Base-by-base conservation (phyloP, 148 eudicot species). In the Camellia lanceoleosa region DNA sequence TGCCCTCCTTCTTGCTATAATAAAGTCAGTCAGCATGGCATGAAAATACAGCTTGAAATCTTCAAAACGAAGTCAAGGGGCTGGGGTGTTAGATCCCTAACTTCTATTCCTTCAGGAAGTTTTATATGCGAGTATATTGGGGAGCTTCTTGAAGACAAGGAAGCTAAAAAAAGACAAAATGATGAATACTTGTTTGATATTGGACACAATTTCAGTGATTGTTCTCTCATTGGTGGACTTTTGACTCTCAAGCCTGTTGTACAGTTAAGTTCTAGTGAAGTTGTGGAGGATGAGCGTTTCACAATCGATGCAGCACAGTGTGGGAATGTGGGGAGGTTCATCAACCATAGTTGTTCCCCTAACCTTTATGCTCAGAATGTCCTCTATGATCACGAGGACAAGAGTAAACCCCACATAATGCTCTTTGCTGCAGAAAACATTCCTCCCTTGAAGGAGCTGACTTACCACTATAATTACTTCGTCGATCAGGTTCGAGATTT, bases 111-210 rank as follows among this genome's bases (percentile, higher is more conserved):
- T 42, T 86, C 97, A 2, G 99, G 99, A 55, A 91, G 92, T 80
- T 95, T 95, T 82, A 92, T 92, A 84, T 95, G 99, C 46, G 97
- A 95, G 85, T 95, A 95, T 81, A 30, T 88, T 20, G 99, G 99
- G 46, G 97, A 95, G 89, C 84, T 95, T 77, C 89, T 95, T 6
- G 90, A 93, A 44, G 97, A 95, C 74, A 92, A 85, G 75, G 99
- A 93, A 84, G 99, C 99, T 68, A 93, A 95, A 77, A 76, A 89
- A 76, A 90, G 91, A 83, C 76, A 87, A 30, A 89, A 82, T 47
- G 97, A 95, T 68, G 97, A 90, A 73, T 93, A 93, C 79, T 79
- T 95, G 43, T 95, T 95, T 82, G 97, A 93, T 82, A 93, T 95
- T 75, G 97, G 97, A 44, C 86, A 88, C 80, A 92, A 95, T 76